phyloP scores from a whole-genome alignment of 2,329 filamentous ascomycete species.

The Curvularia eragrostidis region DNA sequence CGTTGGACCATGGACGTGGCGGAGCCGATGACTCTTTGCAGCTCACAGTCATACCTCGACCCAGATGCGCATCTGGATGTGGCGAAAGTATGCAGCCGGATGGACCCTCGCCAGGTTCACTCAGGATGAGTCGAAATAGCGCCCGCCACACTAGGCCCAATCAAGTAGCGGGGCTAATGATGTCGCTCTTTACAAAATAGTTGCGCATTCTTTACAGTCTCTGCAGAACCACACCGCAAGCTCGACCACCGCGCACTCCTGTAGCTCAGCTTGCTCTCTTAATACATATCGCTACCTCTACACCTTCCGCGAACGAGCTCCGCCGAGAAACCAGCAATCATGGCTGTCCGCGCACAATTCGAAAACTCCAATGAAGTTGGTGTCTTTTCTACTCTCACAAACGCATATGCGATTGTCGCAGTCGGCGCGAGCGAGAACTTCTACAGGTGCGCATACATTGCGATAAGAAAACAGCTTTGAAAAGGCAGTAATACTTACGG shows the following conservation, averaged over 20 bases:
- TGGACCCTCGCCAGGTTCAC: conserved; percentile 13
- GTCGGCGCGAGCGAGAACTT: conserved; percentile 98
- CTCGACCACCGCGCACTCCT: conserved; percentile 8
- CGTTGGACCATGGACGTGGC: background rate
- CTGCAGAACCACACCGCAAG: conserved; percentile 24
- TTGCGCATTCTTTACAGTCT: conserved; percentile 34
- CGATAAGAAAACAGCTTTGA: background rate
- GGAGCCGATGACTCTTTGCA: conserved; percentile 14
- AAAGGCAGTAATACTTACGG: conserved; percentile 25
- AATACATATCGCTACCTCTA: background rate
- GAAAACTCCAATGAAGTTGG: conserved; percentile 95
- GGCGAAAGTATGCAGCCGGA: background rate
- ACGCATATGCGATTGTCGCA: conserved; percentile 93
- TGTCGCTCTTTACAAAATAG: conserved; percentile 36
- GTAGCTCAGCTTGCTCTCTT: background rate
- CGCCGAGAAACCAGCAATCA: conserved; percentile 39
- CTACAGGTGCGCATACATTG: conserved; percentile 69
- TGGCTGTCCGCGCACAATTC: conserved; percentile 69
- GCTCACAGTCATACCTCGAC: background rate
- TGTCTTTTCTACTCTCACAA: conserved; percentile 95
- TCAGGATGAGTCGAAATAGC: conserved; percentile 38
- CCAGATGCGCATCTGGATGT: background rate
- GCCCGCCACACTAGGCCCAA: conserved; percentile 19
- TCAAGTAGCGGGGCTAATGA: conserved; percentile 33
- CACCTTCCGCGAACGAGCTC: conserved; percentile 4